Percentiles rank a stretch among this genome's conserved stretches.
phyloP scores from a whole-genome alignment of 2,329 filamentous ascomycete species.

The Trichoderma gracile region DNA sequence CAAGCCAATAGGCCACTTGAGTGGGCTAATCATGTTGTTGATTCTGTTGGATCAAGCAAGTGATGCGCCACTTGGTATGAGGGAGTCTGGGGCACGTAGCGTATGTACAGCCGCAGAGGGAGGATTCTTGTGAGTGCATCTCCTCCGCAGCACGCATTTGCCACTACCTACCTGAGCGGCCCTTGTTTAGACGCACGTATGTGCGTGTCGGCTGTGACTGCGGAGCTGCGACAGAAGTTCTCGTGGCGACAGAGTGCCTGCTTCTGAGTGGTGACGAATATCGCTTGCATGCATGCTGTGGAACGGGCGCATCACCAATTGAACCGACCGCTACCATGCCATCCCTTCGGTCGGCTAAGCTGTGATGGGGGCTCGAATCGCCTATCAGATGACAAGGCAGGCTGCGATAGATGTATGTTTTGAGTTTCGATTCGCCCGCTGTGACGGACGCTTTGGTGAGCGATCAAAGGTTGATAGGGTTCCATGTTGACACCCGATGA shows the following conservation, averaged over 20 bases:
- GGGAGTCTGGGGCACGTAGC: too few relatives aligned
- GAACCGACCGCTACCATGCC: conserved; percentile 9
- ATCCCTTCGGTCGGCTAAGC: conserved; percentile 6
- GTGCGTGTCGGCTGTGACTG: not conserved
- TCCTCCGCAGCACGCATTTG: not conserved
- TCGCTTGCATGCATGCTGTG: conserved; percentile 20
- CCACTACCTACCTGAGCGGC: not conserved
- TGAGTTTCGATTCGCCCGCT: not conserved
- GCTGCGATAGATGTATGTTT: not conserved
- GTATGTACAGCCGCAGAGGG: too few relatives aligned
- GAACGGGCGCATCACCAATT: conserved; percentile 17
- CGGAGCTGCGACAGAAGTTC: not conserved
- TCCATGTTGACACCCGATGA: too few relatives aligned
- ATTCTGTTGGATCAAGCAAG: conserved; percentile 4
- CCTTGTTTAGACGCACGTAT: not conserved
- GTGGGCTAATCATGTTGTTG: not conserved
- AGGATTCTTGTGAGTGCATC: too few relatives aligned
- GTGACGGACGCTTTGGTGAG: too few relatives aligned
- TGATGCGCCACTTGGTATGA: not conserved
- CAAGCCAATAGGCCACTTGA: not conserved
- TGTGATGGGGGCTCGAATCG: conserved; percentile 1
- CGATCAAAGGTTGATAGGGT: too few relatives aligned
- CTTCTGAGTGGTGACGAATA: conserved; percentile 18
- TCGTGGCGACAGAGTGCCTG: conserved; percentile 6
- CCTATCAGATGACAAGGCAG: not conserved